Evolutionary conservation across 768 basidiomycete species (phyloP).

Genomic region (Leccinum broughii): DNA sequence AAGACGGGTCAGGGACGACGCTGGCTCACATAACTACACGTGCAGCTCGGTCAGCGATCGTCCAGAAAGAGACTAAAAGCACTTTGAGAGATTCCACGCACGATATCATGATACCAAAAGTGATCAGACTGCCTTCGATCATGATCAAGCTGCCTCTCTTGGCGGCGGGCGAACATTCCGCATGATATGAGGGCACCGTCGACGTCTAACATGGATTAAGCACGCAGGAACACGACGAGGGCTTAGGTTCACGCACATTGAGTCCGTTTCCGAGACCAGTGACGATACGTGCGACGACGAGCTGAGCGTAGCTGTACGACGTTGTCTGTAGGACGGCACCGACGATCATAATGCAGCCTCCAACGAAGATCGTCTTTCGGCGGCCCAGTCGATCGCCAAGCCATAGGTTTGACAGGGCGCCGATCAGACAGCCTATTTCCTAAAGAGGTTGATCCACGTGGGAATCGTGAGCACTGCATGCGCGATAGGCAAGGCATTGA

Average conservation of each 20-base stretch:
- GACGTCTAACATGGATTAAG: constrained; percentile 36
- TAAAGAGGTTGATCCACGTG: constrained; percentile 20
- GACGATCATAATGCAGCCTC: constrained; percentile 59
- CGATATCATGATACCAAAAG: constrained; percentile 63
- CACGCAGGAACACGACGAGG: no score
- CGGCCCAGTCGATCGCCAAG: constrained; percentile 61
- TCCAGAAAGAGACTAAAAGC: background rate
- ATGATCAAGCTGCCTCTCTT: constrained; percentile 62
- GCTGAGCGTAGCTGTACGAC: constrained; percentile 57
- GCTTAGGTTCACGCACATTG: constrained; percentile 41
- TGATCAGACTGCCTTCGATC: constrained; percentile 64
- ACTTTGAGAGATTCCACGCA: constrained; percentile 34
- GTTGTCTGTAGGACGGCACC: constrained; percentile 62
- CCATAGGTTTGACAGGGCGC: constrained; percentile 63
- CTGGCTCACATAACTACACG: constrained; percentile 25
- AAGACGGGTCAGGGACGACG: background rate
- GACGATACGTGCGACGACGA: constrained; percentile 59
- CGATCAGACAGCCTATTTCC: constrained; percentile 66
- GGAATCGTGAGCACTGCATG: background rate
- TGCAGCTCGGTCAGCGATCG: constrained; percentile 1
- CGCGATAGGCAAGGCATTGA: background rate
- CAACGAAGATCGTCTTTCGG: constrained; percentile 56
- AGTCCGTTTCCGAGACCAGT: constrained; percentile 69
- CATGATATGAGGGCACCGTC: constrained; percentile 57
- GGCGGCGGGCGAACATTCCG: constrained; percentile 63